Base-by-base conservation (phyloP, 306 rosid genomes). In the Inga oerstediana region DNA sequence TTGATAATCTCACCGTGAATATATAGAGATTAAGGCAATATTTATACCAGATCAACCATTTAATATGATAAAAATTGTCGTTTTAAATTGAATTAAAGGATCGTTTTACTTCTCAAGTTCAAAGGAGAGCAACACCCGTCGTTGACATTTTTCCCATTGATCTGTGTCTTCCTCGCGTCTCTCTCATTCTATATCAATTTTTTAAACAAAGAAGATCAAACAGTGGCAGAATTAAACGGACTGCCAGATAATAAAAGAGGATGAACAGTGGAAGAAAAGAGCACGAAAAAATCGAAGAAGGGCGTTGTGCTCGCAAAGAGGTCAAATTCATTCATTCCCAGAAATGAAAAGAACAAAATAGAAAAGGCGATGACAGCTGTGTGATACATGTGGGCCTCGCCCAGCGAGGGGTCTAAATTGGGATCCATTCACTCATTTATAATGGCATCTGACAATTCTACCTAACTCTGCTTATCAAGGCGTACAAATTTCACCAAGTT, bases 381-480 rank as follows among this genome's bases (percentile, higher is more conserved):
- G 62, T 14, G 56, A 76, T 59, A 4, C 49, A 4, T 58, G 82
- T 81, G 88, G 83, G 84, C 76, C 75, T 43, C 76, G 87, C 79
- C 86, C 27, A 16, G 58, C 7, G 19, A 51, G n/a, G 52, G n/a
- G 51, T 75, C 72, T 81, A 74, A 75, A 49, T n/a, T 68, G 74
- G 72, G 81, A 77, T 84, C 72, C 19, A 61, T 20, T 39, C 43
- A 39, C 43, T 39, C 43, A 39, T 39, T 81, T 81, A 82, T 84
- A 82, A 87, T 79, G 84, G 65, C 14, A 35, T 84, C 90, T 87
- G 86, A 87, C 90, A 85, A 54, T 37, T 79, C 80, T 72, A 87
- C 90, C 86, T 72, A 87, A 80, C 77, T 15, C 78, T 85, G 76
- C 69, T 58, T 82, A 76, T 85, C 84, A 82, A 54, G 0, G 65